These are phyloP conservation scores for Populus tomentosa DNA, from an alignment of 441 rosid genomes.

Conservation along the genomic window DNA sequence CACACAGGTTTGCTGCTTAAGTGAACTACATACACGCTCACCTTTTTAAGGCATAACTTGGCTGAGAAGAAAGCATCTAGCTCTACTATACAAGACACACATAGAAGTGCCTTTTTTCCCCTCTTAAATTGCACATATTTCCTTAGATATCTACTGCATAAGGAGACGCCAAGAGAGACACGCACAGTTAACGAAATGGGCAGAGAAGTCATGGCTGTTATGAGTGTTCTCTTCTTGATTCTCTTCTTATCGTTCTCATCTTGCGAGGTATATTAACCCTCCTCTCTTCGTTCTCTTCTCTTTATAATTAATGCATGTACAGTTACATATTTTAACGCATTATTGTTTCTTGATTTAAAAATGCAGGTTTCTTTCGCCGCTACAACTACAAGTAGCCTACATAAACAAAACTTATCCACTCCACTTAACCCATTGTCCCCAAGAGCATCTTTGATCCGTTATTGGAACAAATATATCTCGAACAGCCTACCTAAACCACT, in stretches of 20 bases:
- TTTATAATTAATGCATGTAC: not conserved
- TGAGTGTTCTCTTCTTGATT: not conserved
- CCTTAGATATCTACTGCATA: not conserved
- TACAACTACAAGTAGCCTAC: not conserved
- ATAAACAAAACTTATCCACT: not conserved
- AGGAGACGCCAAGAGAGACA: not conserved
- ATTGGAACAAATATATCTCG: constrained; percentile 70
- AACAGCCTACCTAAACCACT: constrained; percentile 37
- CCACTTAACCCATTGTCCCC: constrained; percentile 66
- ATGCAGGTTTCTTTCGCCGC: constrained; percentile 9
- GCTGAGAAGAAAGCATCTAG: not conserved
- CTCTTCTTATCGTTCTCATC: constrained; percentile 1
- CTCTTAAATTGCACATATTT: not conserved
- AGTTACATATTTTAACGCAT: too few species aligned
- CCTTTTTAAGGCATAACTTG: not conserved
- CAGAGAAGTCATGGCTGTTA: not conserved
- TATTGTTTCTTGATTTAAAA: not conserved
- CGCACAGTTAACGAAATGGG: not conserved
- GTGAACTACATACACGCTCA: not conserved
- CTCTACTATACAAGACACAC: not conserved
- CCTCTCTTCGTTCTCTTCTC: not conserved
- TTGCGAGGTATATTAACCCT: constrained; percentile 6
- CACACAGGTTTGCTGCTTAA: not conserved
- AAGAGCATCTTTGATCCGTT: constrained; percentile 61
- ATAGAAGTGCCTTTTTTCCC: too few species aligned